Percentiles rank a stretch among this genome's conserved stretches.
phyloP scores from a whole-genome alignment of 306 rosid genomes.

The Vigna unguiculata region DNA sequence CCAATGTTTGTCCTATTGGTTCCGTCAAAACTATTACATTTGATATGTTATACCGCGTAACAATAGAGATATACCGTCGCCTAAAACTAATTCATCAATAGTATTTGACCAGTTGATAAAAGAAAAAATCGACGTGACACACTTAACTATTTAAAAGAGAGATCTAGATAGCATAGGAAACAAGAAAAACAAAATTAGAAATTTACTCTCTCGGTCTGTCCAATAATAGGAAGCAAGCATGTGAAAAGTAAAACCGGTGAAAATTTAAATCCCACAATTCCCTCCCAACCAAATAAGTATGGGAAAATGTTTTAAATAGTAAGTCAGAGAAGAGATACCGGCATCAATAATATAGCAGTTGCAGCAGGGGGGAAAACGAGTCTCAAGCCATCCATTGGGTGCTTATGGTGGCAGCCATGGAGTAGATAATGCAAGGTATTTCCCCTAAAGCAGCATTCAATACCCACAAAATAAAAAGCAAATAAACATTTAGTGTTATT shows the following conservation, averaged over 20 bases:
- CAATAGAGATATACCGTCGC: too few species aligned
- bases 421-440: constrained; percentile 91
- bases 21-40: too few species aligned
- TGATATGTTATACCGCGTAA: background rate
- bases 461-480: background rate
- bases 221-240: constrained; percentile 13
- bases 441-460: constrained; percentile 65
- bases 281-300: constrained; percentile 20
- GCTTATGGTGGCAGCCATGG: constrained; percentile 99
- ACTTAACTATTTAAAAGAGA: constrained; percentile 12
- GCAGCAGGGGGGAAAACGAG: constrained; percentile 98
- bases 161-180: background rate
- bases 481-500: constrained; percentile 31
- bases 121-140: background rate
- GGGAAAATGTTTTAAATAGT: constrained; percentile 12
- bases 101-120: background rate
- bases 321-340: constrained; percentile 61
- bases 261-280: constrained; percentile 7
- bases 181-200: background rate
- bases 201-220: background rate
- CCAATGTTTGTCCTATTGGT: too few species aligned
- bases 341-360: constrained; percentile 73
- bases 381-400: constrained; percentile 96
- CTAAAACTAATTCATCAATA: constrained; percentile 10
- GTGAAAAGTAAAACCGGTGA: constrained; percentile 5